A percentile compares a stretch with the other conserved stretches of the same genome.
phyloP scores from a whole-genome alignment of 129 eudicot genomes.

The Tagetes erecta region DNA sequence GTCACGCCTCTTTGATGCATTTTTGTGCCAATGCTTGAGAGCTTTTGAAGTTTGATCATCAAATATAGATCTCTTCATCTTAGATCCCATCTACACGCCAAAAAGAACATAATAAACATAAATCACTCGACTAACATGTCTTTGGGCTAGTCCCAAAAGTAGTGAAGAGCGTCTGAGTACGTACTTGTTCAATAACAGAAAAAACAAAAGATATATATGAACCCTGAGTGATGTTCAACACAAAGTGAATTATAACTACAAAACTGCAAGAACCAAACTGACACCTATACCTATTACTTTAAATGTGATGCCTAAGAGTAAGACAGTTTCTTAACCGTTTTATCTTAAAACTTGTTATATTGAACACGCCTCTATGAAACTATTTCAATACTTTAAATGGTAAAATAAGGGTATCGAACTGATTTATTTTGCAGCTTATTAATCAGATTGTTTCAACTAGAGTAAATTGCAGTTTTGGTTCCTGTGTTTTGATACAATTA shows the following conservation, averaged over 20 bases:
- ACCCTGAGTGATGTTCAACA: background rate
- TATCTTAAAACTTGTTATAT: background rate
- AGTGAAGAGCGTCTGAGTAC: background rate
- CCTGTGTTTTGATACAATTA: no score
- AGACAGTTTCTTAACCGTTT: background rate
- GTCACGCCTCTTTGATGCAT: constrained; percentile 55
- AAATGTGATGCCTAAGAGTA: no score
- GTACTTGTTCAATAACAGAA: background rate
- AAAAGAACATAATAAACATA: background rate
- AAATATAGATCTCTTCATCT: constrained; percentile 85
- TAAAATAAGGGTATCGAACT: background rate
- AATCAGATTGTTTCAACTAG: background rate
- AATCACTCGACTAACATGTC: background rate
- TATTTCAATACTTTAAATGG: background rate
- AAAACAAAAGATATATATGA: background rate
- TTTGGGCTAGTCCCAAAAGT: background rate
- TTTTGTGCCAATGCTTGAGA: constrained; percentile 74
- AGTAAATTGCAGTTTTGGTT: no score
- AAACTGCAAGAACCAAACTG: background rate
- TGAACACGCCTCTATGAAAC: background rate
- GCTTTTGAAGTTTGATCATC: constrained; percentile 97
- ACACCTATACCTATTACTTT: background rate
- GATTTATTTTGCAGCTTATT: background rate
- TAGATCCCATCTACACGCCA: constrained; percentile 84
- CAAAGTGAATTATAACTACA: no score